Evolutionary conservation across 768 basidiomycete genomes (phyloP), one percentile per base, ranked within the genome.

Genomic region (Suillus cothurnatus): DNA sequence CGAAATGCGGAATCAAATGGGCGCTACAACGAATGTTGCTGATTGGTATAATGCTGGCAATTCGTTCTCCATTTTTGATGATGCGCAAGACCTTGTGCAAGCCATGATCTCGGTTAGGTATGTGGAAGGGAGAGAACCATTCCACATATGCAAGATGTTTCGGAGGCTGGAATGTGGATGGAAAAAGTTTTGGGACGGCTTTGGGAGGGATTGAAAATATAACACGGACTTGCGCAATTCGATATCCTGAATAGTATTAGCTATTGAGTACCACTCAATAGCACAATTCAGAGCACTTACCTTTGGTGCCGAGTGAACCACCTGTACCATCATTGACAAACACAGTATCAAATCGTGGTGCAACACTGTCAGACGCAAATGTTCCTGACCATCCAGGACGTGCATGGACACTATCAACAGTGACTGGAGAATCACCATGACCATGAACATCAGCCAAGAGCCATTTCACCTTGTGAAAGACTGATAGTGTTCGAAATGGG

Each of bases 21-120:
- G 41, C 41, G 21, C 41, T 43, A 17, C 41, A 21, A 43, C 4
- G 41, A 15, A 80, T 75, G 0, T 68, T 7, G 0, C 47, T 14
- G 7, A 78, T 47, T 47, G 45, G 45, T n/a, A 47, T 19, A 12
- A 47, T 47, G 45, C 45, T 47, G n/a, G 21, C 45, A 9, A 47
- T 23, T 23, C n/a, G 3, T 47, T 47, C 45, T 47, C 45, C 6
- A 19, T 23, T 47, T 47, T 47, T 47, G 5, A 47, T 80, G 66
- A 23, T n/a, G n/a, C 4, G 11, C 2, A 67, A 63, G 0, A 81
- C 61, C 49, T 71, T 71, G 65, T 73, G 79, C 56, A 80, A n/a
- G 1, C 59, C 45, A 47, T 71, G 71, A 49, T 72, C 65, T 0
- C 15, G 45, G 26, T 77, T 68, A 15, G 71, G 71, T 26, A 31